Evolutionary conservation across 495 filamentous ascomycete species (phyloP).

Genomic region (Bombardia bombarda): DNA sequence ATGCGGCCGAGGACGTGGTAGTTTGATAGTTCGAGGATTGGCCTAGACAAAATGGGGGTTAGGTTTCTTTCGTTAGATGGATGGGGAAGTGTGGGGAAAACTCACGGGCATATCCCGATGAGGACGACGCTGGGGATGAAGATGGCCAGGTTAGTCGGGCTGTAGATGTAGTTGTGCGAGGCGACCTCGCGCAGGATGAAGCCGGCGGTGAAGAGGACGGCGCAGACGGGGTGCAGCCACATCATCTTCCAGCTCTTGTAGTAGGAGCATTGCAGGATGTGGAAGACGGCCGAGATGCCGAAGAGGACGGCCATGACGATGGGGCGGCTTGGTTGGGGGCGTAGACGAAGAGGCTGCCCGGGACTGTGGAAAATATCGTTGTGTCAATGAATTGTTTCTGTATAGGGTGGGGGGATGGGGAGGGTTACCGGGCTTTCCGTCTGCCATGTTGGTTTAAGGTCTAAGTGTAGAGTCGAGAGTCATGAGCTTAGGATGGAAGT

Average conservation of each 20-base stretch:
- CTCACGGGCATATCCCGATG: slow-evolving; percentile 60
- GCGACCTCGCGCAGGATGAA: slow-evolving; percentile 51
- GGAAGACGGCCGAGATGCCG: slow-evolving; percentile 45
- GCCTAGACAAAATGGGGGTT: slow-evolving; percentile 32
- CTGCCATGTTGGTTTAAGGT: background rate
- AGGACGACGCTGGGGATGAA: slow-evolving; percentile 55
- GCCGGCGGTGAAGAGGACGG: slow-evolving; percentile 44
- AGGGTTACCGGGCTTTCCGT: slow-evolving; percentile 8
- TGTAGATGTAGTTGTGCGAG: slow-evolving; percentile 54
- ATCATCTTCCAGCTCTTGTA: slow-evolving; percentile 41
- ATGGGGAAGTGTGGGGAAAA: background rate
- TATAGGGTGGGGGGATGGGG: background rate
- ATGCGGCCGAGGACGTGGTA: slow-evolving; percentile 71
- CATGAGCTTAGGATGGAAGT: too few species aligned
- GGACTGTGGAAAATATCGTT: slow-evolving; percentile 17
- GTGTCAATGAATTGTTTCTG: background rate
- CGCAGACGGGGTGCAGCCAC: slow-evolving; percentile 28
- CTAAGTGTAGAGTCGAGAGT: too few species aligned
- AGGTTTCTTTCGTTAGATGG: too few species aligned
- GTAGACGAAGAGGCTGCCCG: slow-evolving; percentile 58
- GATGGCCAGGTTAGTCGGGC: slow-evolving; percentile 41
- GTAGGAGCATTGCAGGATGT: slow-evolving; percentile 55
- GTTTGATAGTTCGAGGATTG: slow-evolving; percentile 65
- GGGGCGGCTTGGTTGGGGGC: slow-evolving; percentile 67
- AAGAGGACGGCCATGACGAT: slow-evolving; percentile 62